Evolutionary conservation across 306 rosid genomes (phyloP).

Genomic region (Vachellia collinsii): DNA sequence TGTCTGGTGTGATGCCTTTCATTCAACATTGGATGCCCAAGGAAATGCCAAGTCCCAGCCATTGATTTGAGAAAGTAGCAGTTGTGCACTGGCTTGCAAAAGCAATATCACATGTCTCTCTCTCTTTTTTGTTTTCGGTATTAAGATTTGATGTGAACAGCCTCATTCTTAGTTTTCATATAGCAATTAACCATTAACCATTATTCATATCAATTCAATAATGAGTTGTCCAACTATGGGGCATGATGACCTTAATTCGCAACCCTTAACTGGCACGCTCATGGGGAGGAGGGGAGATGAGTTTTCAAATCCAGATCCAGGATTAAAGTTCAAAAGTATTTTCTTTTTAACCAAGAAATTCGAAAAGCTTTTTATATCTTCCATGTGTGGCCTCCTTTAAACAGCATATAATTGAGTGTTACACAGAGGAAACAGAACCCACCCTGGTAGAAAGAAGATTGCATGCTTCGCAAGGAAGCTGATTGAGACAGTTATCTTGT

Average conservation of each 20-base stretch:
- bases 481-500: conserved; percentile 9
- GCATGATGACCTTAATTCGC: conserved; percentile 46
- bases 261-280: conserved; percentile 40
- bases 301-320: conserved; percentile 38
- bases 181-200: conserved; percentile 14
- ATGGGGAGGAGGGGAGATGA: conserved; percentile 33
- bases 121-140: neutral
- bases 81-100: conserved; percentile 2
- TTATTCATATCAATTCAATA: conserved; percentile 32
- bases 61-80: conserved; percentile 5
- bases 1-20: conserved; percentile 33
- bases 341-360: neutral
- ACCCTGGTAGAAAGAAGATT: conserved; percentile 18
- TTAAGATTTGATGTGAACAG: too few relatives aligned
- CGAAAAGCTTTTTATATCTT: conserved; percentile 13
- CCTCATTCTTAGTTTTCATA: neutral
- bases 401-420: conserved; percentile 29
- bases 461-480: conserved; percentile 35
- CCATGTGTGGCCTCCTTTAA: conserved; percentile 29
- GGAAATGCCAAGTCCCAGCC: conserved; percentile 4
- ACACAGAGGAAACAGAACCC: conserved; percentile 36
- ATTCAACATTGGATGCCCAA: conserved; percentile 43
- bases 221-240: conserved; percentile 60
- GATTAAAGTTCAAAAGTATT: conserved; percentile 26
- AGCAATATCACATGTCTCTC: neutral